phyloP scores from a whole-genome alignment of 1,139 yeast species.

The Groenewaldozyma sp. region DNA sequence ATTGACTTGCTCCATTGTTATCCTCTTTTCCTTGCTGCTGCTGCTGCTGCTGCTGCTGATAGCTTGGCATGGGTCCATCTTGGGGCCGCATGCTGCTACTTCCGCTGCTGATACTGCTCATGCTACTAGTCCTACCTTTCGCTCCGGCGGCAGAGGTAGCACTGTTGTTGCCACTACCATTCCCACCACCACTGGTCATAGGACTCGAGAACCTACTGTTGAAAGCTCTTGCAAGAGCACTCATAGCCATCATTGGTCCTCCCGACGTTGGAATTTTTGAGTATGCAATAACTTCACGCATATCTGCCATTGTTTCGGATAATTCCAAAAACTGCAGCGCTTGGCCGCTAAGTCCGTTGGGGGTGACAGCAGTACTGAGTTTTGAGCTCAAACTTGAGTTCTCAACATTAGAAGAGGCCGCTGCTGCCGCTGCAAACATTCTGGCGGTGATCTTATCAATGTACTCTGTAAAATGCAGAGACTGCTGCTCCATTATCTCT shows the following conservation, averaged over 20 bases:
- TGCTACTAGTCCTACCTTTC: not conserved
- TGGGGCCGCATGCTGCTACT: not conserved
- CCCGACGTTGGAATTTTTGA: not conserved
- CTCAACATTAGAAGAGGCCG: no score
- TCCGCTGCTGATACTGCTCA: not conserved
- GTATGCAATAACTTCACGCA: not conserved
- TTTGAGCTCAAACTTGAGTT: not conserved
- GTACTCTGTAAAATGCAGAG: slow-evolving; percentile 33
- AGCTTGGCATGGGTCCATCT: not conserved
- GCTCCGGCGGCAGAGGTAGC: not conserved
- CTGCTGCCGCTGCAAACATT: not conserved
- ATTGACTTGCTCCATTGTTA: not conserved
- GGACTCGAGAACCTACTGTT: not conserved
- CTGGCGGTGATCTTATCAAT: not conserved
- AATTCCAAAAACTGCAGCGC: not conserved
- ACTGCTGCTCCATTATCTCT: slow-evolving; percentile 61
- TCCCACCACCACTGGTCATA: not conserved
- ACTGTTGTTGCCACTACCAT: not conserved
- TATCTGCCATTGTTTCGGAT: not conserved
- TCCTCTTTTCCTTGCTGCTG: not conserved
- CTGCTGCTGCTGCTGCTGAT: not conserved
- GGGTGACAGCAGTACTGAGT: not conserved
- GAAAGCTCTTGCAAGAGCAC: not conserved
- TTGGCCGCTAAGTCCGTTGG: not conserved
- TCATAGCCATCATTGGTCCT: slow-evolving; percentile 1